phyloP scores from a whole-genome alignment of 257 asterid species.

The Leptodermis oblonga region DNA sequence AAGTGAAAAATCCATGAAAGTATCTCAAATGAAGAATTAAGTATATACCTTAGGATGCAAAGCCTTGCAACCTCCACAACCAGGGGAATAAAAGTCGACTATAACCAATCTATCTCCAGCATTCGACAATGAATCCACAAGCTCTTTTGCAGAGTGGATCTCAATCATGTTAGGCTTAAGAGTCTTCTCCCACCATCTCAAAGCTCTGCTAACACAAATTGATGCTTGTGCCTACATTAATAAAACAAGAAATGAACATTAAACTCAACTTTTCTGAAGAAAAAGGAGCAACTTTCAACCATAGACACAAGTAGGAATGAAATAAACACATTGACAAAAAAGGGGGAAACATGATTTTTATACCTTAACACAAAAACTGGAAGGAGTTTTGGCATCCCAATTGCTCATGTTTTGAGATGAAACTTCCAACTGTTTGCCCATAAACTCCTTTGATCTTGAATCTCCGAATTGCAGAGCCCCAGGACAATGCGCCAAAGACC shows the following conservation, averaged over 20 bases:
- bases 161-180: slow-evolving; percentile 78
- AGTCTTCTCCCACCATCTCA: slow-evolving; percentile 90
- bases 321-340: background rate
- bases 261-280: background rate
- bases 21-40: background rate
- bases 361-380: slow-evolving; percentile 50
- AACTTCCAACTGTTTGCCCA: slow-evolving; percentile 45
- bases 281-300: background rate
- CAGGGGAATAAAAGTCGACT: slow-evolving; percentile 86
- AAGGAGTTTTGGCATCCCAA: slow-evolving; percentile 34
- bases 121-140: slow-evolving; percentile 53
- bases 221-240: slow-evolving; percentile 58
- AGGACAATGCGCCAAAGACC: slow-evolving; percentile 34
- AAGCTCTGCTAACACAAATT: slow-evolving; percentile 40
- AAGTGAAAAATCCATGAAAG: background rate
- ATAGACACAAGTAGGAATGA: background rate
- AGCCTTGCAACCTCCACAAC: slow-evolving; percentile 94
- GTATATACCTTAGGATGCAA: slow-evolving; percentile 90
- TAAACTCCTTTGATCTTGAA: slow-evolving; percentile 36
- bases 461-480: slow-evolving; percentile 41
- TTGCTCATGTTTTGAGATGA: slow-evolving; percentile 31
- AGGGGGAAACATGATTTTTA: background rate
- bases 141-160: slow-evolving; percentile 61
- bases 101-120: slow-evolving; percentile 83
- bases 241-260: background rate